phyloP scores from a whole-genome alignment of 2,329 filamentous ascomycete genomes.

The Diaporthe vaccinii region DNA sequence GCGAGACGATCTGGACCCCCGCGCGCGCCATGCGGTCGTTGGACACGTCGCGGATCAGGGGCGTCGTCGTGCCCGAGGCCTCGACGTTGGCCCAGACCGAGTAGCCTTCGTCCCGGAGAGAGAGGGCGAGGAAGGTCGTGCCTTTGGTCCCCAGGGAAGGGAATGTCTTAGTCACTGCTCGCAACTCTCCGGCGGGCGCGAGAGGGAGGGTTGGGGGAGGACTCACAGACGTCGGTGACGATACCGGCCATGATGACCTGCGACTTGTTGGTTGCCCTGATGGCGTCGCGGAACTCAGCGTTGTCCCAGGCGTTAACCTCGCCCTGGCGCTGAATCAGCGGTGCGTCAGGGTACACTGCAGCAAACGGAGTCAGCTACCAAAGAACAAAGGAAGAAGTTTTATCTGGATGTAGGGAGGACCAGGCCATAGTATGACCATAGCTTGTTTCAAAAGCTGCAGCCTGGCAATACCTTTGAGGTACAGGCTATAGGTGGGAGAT shows the following conservation, averaged over 20 bases:
- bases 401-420: too few species aligned
- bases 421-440: too few species aligned
- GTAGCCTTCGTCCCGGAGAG: conserved; percentile 78
- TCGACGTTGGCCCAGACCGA: conserved; percentile 81
- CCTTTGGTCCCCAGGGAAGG: conserved; percentile 46
- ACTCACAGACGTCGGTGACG: conserved; percentile 77
- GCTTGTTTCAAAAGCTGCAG: too few species aligned
- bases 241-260: conserved; percentile 82
- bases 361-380: too few species aligned
- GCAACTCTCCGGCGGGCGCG: neutral
- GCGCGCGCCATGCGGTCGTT: conserved; percentile 77
- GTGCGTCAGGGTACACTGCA: conserved; percentile 77
- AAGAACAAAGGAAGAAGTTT: too few species aligned
- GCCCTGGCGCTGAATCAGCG: conserved; percentile 76
- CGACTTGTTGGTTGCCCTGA: conserved; percentile 73
- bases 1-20: conserved; percentile 73
- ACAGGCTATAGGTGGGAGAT: too few species aligned
- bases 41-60: conserved; percentile 71
- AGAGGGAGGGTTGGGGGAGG: too few species aligned
- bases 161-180: neutral
- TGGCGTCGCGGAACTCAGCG: conserved; percentile 73
- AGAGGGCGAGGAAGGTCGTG: conserved; percentile 81
- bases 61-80: conserved; percentile 75
- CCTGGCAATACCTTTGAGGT: too few species aligned
- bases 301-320: conserved; percentile 87